phyloP scores from a whole-genome alignment of 2,329 filamentous ascomycete genomes.

The Colletotrichum ledebouriae region DNA sequence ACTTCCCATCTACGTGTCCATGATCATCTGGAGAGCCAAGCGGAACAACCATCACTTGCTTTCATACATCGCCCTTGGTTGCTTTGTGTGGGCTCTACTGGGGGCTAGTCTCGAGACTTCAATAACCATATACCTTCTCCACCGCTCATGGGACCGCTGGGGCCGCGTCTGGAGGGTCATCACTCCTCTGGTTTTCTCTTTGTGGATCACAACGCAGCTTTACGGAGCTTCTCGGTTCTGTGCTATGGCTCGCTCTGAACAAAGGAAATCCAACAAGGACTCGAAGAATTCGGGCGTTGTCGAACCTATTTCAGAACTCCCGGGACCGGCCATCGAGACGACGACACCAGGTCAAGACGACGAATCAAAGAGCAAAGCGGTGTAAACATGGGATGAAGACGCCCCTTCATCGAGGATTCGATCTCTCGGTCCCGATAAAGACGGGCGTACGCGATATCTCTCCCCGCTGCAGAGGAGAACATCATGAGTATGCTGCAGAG shows the following conservation, averaged over 20 bases:
- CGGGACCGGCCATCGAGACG: neutral
- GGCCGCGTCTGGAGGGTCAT: slow-evolving; percentile 34
- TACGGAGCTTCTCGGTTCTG: slow-evolving; percentile 38
- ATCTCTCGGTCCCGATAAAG: neutral
- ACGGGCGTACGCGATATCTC: neutral
- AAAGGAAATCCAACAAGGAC: slow-evolving; percentile 2
- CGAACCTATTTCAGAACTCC: slow-evolving; percentile 26
- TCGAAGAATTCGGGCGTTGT: neutral
- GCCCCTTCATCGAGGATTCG: neutral
- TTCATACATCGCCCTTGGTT: slow-evolving; percentile 23
- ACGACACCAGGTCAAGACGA: neutral
- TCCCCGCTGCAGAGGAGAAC: too few relatives aligned
- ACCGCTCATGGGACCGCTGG: slow-evolving; percentile 41
- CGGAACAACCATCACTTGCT: slow-evolving; percentile 26
- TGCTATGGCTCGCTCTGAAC: slow-evolving; percentile 33
- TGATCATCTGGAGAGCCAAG: slow-evolving; percentile 40
- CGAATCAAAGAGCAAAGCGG: slow-evolving; percentile 7
- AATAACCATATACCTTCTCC: slow-evolving; percentile 40
- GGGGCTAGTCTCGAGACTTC: slow-evolving; percentile 28
- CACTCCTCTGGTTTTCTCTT: slow-evolving; percentile 36
- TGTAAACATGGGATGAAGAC: neutral
- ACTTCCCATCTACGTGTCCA: slow-evolving; percentile 37
- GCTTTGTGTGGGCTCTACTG: slow-evolving; percentile 29
- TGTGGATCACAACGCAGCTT: slow-evolving; percentile 41
- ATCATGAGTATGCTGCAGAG: too few relatives aligned